Conservation (phyloP, 495 filamentous ascomycete species). For the Astrocystis sublimbata region DNA sequence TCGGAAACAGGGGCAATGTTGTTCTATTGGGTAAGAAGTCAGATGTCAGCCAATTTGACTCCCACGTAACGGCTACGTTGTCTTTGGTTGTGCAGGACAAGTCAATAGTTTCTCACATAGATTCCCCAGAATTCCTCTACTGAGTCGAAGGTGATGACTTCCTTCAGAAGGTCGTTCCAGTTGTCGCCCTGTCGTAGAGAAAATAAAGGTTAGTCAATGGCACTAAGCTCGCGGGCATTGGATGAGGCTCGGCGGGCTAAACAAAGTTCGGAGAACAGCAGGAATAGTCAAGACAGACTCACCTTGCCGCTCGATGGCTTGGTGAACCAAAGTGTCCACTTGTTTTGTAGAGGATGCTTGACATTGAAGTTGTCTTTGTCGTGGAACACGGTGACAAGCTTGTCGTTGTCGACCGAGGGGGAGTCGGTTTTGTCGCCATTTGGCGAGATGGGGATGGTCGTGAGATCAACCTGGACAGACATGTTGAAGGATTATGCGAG, state of each 20-base stretch:
- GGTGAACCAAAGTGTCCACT: constrained; percentile 99
- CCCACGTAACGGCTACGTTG: not conserved
- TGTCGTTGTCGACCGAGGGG: constrained; percentile 37
- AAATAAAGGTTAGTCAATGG: not conserved
- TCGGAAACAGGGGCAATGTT: constrained; percentile 97
- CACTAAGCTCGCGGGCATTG: not conserved
- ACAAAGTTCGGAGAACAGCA: not conserved
- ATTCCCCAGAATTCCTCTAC: constrained; percentile 99
- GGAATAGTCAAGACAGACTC: constrained; percentile 23
- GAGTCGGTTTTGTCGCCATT: constrained; percentile 48
- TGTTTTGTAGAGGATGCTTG: constrained; percentile 93
- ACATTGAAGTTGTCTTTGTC: constrained; percentile 98
- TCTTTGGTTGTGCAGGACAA: not conserved
- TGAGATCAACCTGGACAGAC: constrained; percentile 57
- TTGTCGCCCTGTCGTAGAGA: constrained; percentile 73
- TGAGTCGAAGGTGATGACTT: constrained; percentile 96
- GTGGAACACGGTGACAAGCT: constrained; percentile 89
- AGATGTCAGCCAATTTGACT: not conserved
- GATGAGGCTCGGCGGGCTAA: not conserved
- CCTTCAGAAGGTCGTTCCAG: constrained; percentile 97
- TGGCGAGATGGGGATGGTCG: constrained; percentile 74
- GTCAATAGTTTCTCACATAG: constrained; percentile 67
- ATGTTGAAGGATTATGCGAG: constrained; percentile 33
- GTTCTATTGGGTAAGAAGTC: constrained; percentile 62
- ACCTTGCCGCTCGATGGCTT: constrained; percentile 98